Base-by-base conservation (phyloP, 2,329 filamentous ascomycete genomes). In the Xylaria sp. region DNA sequence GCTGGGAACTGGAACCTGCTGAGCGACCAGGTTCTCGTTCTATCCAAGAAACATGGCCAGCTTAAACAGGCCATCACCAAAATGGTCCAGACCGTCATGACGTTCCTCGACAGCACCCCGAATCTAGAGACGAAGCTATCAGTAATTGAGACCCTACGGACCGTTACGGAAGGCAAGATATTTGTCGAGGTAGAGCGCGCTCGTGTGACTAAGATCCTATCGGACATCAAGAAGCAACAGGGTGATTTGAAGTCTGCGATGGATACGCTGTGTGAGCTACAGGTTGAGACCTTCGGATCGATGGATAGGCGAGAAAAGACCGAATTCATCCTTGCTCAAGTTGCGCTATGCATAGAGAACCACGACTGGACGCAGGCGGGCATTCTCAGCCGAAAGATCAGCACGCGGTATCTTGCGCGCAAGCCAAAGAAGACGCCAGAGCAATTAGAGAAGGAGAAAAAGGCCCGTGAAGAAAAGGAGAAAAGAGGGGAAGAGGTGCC, bases 1-100 rank as follows among this genome's bases (percentile, higher is more conserved):
- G 90, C 92, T 22, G 91, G 91, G 73, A 94, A 99, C 80, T 99
- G 96, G 96, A 90, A 89, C 79, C 84, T 97, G 76, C 87, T 99
- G 82, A 98, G 97, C 79, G 96, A 99, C 83, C 96, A 99, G 83
- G 93, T 97, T 70, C 86, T 97, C 75, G 86, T 97, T 71, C 86
- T 99, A 65, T 98, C 96, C 72, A 99, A 99, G 90, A 99, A 99
- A 85, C 96, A 99, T 92, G 93, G 94, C 75, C 96, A 99, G 85
- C 94, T 99, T 78, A 99, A 99, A 83, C 96, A 98, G 82, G 96
- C 96, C 77, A 96, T 94, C 76, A 98, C 96, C 75, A 96, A 95
- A 85, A 99, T 99, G 96, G 94, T 99, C 68, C 96, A 99, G 85
- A 91, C 90, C 54, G 94, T 97, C 69, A 97, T 99, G 90, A 86